Conservation (phyloP, 352 stramenopile species). For the Aphanomyces astaci region DNA sequence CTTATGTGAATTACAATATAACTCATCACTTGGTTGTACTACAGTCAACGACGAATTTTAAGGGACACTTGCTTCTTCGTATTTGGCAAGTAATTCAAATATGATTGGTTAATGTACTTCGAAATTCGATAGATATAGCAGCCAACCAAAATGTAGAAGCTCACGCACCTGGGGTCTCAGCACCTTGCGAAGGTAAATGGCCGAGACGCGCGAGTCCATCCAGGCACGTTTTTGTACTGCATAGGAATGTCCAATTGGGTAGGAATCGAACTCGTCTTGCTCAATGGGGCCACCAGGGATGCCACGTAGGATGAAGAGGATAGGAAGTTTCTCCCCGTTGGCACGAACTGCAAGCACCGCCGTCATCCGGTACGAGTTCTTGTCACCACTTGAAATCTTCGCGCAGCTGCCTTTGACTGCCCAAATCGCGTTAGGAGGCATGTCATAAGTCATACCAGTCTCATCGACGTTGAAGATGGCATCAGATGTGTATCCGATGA, state of each 20-base stretch:
- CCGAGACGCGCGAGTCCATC: slow-evolving; percentile 22
- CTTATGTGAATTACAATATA: no score
- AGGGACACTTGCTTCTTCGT: no score
- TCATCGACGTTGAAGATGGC: slow-evolving; percentile 25
- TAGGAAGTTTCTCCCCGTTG: slow-evolving; percentile 26
- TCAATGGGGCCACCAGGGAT: slow-evolving; percentile 24
- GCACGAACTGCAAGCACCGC: slow-evolving; percentile 23
- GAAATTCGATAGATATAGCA: no score
- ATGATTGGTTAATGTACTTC: no score
- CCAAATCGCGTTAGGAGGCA: slow-evolving; percentile 19
- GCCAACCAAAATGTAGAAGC: neutral
- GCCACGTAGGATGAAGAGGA: slow-evolving; percentile 25
- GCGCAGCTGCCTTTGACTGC: slow-evolving; percentile 15
- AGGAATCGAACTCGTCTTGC: slow-evolving; percentile 11
- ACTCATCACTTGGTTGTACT: no score
- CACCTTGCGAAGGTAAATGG: neutral
- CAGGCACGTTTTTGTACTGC: slow-evolving; percentile 26
- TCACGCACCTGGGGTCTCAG: neutral
- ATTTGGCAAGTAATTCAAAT: no score
- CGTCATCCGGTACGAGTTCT: slow-evolving; percentile 24
- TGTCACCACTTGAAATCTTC: slow-evolving; percentile 7
- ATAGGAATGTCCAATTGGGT: slow-evolving; percentile 22
- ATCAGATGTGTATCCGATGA: neutral
- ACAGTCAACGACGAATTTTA: no score
- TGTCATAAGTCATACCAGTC: slow-evolving; percentile 23